Conservation (phyloP, 805 yeast genomes). For the Clavispora fructus region DNA sequence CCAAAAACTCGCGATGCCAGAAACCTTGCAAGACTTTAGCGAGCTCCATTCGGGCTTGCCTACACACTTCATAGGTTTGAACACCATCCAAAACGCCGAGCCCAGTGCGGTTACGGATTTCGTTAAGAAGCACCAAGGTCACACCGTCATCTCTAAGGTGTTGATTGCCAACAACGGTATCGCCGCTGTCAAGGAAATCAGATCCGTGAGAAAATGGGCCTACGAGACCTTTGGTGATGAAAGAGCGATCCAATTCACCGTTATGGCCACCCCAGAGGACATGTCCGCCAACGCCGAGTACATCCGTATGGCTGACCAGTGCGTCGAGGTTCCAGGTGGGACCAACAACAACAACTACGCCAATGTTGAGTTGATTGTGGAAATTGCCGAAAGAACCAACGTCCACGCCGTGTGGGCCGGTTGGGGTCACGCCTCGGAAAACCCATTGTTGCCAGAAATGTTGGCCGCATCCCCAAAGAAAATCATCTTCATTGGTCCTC, state of each 20-base stretch:
- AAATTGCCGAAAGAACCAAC: slow-evolving; percentile 91
- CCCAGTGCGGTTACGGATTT: slow-evolving; percentile 78
- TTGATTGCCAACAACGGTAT: slow-evolving; percentile 98
- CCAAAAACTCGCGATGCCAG: slow-evolving; percentile 10
- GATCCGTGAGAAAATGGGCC: slow-evolving; percentile 98
- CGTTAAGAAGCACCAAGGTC: slow-evolving; percentile 84
- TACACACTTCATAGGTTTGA: slow-evolving; percentile 74
- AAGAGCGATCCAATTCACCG: slow-evolving; percentile 87
- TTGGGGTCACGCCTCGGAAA: slow-evolving; percentile 99
- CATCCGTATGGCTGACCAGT: slow-evolving; percentile 98
- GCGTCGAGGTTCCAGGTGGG: slow-evolving; percentile 98
- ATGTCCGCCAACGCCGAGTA: slow-evolving; percentile 94
- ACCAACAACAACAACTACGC: slow-evolving; percentile 98
- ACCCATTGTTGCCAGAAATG: slow-evolving; percentile 89
- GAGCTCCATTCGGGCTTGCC: slow-evolving; percentile 42
- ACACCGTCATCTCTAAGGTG: slow-evolving; percentile 84
- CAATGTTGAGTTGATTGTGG: slow-evolving; percentile 94
- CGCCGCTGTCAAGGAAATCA: slow-evolving; percentile 97
- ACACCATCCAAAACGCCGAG: slow-evolving; percentile 71
- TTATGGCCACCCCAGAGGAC: slow-evolving; percentile 99
- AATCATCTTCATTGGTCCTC: slow-evolving; percentile 96
- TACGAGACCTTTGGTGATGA: slow-evolving; percentile 98
- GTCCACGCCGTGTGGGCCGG: slow-evolving; percentile 99
- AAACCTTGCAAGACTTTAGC: slow-evolving; percentile 6
- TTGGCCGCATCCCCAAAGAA: slow-evolving; percentile 89